Base-by-base conservation (phyloP, 1,284 basidiomycete species). In the Apiotrichum siamense region DNA sequence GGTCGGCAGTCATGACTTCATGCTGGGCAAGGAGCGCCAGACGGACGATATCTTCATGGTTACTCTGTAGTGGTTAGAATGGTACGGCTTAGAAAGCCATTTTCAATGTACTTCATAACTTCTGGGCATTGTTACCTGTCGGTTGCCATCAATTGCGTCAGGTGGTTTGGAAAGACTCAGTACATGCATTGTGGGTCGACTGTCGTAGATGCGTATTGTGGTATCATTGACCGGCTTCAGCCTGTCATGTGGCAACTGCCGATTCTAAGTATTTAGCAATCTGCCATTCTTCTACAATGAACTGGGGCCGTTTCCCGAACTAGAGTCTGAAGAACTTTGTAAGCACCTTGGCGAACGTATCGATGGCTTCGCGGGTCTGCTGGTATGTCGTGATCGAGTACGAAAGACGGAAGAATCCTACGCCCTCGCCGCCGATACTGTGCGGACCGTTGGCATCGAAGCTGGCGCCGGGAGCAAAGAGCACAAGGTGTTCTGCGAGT, bases 361-460 rank as follows among this genome's bases (percentile, higher is more conserved):
- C 49, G 44, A 73, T 60, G 2, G 68, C 67, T 27, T 48, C 37
- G 21, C 60, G 56, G 33, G 62, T 64, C 55, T 73, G 56, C 42
- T 74, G 69, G 52, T 74, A 69, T 15, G 66, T 65, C 2, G 64
- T 62, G 50, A 67, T 70, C 4, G 70, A 72, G 61, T 64, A 74
- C 2, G 71, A 67, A 11, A 75, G 55, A 27, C 73, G 59, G 60
- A 71, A 74, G 63, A 70, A 74, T 7, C 74, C 74, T 31, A 65
- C 50, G 11, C 68, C 66, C 39, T 69, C 54, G 6, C 68, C 66
- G 9, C 72, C 69, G 37, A 69, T 67, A 33, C 65, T 62, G 57
- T 72, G 68, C 7, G 50, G 57, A 39, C 72, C 72, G 24, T 62
- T 41, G 3, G 66, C 63, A 45, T 72, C 67, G 42, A 73, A 73